Percentiles rank a stretch among this genome's conserved stretches.
phyloP scores from a whole-genome alignment of 768 basidiomycete species.

The Russula brevipes region DNA sequence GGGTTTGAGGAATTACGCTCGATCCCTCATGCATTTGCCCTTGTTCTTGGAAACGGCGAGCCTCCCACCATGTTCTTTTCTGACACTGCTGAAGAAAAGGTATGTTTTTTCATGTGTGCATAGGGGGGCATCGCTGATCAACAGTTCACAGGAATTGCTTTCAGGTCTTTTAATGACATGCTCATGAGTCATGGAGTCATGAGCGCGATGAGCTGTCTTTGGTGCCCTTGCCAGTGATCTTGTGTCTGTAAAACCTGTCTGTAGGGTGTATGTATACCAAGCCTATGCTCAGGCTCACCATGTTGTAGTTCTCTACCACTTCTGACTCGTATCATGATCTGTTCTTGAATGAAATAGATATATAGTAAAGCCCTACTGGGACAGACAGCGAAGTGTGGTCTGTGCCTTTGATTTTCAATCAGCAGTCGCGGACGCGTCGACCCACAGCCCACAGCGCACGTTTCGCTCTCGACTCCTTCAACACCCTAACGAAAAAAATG shows the following conservation, averaged over 20 bases:
- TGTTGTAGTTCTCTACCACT: not conserved
- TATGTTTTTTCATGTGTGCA: not conserved
- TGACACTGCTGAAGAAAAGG: constrained; percentile 20
- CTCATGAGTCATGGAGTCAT: too few relatives aligned
- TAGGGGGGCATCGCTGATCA: not conserved
- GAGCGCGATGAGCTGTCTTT: not conserved
- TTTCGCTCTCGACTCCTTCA: not conserved
- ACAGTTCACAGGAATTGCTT: constrained; percentile 6
- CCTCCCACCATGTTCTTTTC: constrained; percentile 19
- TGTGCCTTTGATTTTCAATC: not conserved
- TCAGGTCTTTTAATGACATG: constrained; percentile 20
- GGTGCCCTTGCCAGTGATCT: not conserved
- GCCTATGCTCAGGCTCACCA: not conserved
- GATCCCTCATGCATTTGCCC: constrained; percentile 21
- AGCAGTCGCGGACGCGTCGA: not conserved
- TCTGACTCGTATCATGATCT: not conserved
- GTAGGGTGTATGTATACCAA: not conserved
- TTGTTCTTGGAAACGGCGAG: constrained; percentile 13
- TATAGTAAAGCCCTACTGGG: not conserved
- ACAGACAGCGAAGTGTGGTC: not conserved
- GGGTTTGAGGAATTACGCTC: constrained; percentile 24
- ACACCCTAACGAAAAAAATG: constrained; percentile 27
- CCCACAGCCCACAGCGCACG: not conserved
- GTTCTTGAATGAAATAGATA: not conserved
- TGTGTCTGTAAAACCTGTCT: not conserved